Conservation (phyloP, 1,139 yeast genomes). For the Candida sp. region DNA sequence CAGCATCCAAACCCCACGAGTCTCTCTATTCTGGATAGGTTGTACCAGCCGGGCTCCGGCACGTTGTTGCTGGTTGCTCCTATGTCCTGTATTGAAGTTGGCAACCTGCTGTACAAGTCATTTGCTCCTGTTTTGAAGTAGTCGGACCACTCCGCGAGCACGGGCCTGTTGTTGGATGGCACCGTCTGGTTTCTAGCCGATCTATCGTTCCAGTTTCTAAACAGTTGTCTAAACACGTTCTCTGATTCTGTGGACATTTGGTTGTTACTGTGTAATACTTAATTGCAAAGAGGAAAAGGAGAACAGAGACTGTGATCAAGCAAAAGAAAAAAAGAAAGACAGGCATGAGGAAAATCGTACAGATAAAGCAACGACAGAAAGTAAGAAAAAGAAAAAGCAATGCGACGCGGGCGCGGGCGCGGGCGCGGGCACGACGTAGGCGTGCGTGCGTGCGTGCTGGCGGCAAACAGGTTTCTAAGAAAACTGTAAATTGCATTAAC, state of each 20-base stretch:
- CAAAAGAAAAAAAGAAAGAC: not conserved
- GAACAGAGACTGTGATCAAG: not conserved
- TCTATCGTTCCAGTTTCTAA: slow-evolving; percentile 43
- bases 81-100: slow-evolving; percentile 27
- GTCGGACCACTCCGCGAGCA: slow-evolving; percentile 50
- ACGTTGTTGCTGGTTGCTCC: slow-evolving; percentile 7
- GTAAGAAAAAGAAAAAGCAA: not conserved
- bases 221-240: slow-evolving; percentile 45
- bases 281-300: not conserved
- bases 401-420: not conserved
- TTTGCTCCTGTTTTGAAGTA: slow-evolving; percentile 47
- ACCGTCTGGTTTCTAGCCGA: slow-evolving; percentile 14
- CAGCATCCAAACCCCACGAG: slow-evolving; percentile 80
- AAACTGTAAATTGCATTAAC: too few species aligned
- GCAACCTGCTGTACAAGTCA: slow-evolving; percentile 44
- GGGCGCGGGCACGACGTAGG: too few species aligned
- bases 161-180: slow-evolving; percentile 24
- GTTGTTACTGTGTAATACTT: not conserved
- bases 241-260: slow-evolving; percentile 38
- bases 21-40: slow-evolving; percentile 78
- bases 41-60: slow-evolving; percentile 59
- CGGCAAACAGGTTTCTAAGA: too few species aligned
- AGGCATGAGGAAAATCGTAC: too few species aligned
- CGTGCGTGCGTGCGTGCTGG: too few species aligned
- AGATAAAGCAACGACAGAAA: not conserved